These are phyloP conservation scores for Paraphoma chrysanthemicola DNA, from an alignment of 2,329 filamentous ascomycete genomes.

Conservation along the genomic window DNA sequence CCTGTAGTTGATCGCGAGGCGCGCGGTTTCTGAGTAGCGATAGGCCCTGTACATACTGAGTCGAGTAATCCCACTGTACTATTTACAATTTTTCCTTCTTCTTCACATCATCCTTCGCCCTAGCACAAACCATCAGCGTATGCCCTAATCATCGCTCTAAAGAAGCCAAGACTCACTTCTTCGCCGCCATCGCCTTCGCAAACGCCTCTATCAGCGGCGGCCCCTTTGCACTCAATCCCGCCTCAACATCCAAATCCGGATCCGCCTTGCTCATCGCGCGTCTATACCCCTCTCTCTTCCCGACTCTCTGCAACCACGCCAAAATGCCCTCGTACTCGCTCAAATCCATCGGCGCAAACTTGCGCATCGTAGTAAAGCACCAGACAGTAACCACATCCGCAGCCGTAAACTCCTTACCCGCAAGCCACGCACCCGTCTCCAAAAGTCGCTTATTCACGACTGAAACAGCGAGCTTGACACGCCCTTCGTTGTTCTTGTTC, in stretches of 20 bases:
- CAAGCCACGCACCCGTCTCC: constrained; percentile 59
- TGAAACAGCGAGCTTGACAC: constrained; percentile 50
- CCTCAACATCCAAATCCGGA: constrained; percentile 49
- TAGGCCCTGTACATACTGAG: neutral
- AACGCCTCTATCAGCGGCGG: constrained; percentile 26
- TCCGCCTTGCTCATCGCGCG: constrained; percentile 65
- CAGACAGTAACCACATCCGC: constrained; percentile 72
- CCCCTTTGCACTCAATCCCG: constrained; percentile 35
- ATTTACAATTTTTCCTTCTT: constrained; percentile 2
- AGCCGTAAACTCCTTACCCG: constrained; percentile 67
- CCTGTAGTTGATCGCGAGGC: constrained; percentile 25
- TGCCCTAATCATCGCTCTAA: neutral
- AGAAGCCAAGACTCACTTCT: constrained; percentile 18
- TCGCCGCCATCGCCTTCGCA: constrained; percentile 29
- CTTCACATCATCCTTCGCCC: neutral
- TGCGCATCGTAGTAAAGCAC: constrained; percentile 66
- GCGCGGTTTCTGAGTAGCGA: constrained; percentile 14
- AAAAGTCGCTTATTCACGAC: constrained; percentile 59
- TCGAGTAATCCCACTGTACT: neutral
- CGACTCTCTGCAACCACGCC: constrained; percentile 37
- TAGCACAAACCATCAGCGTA: constrained; percentile 5
- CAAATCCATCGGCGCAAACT: constrained; percentile 55
- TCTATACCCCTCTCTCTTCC: constrained; percentile 36
- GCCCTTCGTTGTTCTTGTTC: constrained; percentile 39
- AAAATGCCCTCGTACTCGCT: constrained; percentile 38